Conservation (phyloP, 306 rosid genomes). For the Trichosanthes truncata region DNA sequence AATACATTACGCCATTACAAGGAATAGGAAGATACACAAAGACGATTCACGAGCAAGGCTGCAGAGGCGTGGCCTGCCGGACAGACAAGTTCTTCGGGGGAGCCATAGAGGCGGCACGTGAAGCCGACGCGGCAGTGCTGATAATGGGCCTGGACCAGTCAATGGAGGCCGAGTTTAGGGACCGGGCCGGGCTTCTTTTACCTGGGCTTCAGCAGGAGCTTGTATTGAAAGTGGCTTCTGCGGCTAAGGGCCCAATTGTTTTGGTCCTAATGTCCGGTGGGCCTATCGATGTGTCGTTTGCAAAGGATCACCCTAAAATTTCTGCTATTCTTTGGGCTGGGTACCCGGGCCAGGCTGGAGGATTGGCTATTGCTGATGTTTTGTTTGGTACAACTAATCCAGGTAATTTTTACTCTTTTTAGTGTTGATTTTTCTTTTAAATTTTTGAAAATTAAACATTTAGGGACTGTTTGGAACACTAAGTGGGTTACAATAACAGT, state of each 20-base stretch:
- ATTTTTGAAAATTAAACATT: too few species aligned
- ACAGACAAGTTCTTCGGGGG: constrained; percentile 32
- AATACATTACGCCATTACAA: constrained; percentile 60
- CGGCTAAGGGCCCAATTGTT: constrained; percentile 60
- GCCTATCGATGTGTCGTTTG: constrained; percentile 61
- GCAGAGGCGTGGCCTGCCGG: constrained; percentile 42
- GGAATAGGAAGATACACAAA: constrained; percentile 49
- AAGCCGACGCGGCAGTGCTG: constrained; percentile 52
- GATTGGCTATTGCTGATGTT: constrained; percentile 66
- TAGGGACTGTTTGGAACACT: too few species aligned
- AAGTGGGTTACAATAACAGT: too few species aligned
- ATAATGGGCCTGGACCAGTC: constrained; percentile 81
- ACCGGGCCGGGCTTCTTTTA: constrained; percentile 42
- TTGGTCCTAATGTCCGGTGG: constrained; percentile 84
- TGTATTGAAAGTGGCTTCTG: constrained; percentile 48
- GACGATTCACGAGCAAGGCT: constrained; percentile 44
- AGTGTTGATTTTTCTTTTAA: background rate
- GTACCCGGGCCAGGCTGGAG: constrained; percentile 88
- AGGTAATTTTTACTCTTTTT: constrained; percentile 21
- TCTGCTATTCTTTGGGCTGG: constrained; percentile 67
- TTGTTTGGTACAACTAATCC: constrained; percentile 53
- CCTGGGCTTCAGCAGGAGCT: constrained; percentile 80
- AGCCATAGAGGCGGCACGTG: constrained; percentile 49
- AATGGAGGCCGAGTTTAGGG: constrained; percentile 64
- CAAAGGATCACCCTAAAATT: constrained; percentile 38